Conservation (phyloP, 208 protist species). For the Crithidia mellificae region DNA sequence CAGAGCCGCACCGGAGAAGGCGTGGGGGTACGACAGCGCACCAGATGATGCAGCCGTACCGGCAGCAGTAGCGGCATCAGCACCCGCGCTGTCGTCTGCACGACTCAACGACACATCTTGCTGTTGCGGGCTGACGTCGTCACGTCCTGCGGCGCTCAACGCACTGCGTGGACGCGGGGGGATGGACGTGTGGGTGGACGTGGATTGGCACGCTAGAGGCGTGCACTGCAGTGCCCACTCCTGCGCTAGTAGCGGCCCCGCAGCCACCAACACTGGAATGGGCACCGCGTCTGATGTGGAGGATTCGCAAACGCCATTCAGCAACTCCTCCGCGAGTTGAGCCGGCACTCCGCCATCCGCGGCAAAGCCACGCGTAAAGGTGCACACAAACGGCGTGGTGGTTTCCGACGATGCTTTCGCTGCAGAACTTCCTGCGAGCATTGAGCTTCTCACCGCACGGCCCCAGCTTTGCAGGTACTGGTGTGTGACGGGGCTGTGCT, state of each 20-base stretch:
- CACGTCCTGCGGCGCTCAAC: not conserved
- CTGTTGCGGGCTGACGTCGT: too few relatives aligned
- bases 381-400: slow-evolving; percentile 21
- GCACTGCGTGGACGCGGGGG: slow-evolving; percentile 18
- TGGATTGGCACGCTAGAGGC: not conserved
- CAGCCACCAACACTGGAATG: slow-evolving; percentile 50
- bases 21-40: slow-evolving; percentile 8
- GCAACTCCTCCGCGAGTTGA: slow-evolving; percentile 25
- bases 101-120: too few relatives aligned
- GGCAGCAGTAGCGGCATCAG: not conserved
- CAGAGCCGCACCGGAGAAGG: slow-evolving; percentile 50
- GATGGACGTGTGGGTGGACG: slow-evolving; percentile 5
- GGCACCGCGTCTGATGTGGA: not conserved
- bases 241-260: slow-evolving; percentile 62
- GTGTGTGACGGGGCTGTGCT: slow-evolving; percentile 19
- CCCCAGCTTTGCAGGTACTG: slow-evolving; percentile 30
- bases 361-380: slow-evolving; percentile 63
- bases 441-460: not conserved
- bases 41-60: too few relatives aligned
- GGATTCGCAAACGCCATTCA: slow-evolving; percentile 13
- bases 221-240: slow-evolving; percentile 64
- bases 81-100: not conserved
- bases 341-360: slow-evolving; percentile 43
- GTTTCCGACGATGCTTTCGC: not conserved
- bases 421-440: not conserved